Evolutionary conservation across 73 alveolate species (phyloP), one percentile per base, ranked within the genome.

Genomic region (Paramecium tetraurelia): DNA sequence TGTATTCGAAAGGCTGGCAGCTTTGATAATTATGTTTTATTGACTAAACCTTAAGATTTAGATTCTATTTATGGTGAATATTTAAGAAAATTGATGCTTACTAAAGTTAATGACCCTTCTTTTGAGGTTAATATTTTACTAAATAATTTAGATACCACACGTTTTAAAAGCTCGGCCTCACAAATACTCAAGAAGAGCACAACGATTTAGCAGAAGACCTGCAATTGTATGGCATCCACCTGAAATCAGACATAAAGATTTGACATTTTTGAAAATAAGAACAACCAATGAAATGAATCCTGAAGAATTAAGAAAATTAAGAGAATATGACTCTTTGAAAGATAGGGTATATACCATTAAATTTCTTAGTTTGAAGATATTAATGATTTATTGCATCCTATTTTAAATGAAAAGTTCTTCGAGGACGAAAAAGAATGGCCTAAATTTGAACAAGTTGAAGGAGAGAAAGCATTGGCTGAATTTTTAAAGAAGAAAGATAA

Each of bases 21-120:
- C n/a, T 89, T 89, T 20, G 94, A 89, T 72, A 89, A 89, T 43
- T 89, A 89, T 46, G 59, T 89, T 43, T 59, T 89, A 33, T 63
- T 89, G 36, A 89, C 94, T 20, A 89, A 89, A 40, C 94, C 94
- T 16, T 40, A 89, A 35, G 53, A 89, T 44, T 50, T 89, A 41
- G 94, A 89, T 71, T 89, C 94, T 70, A 50, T 89, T 44, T 89
- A 40, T 72, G 94, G 94, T 43, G 94, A 89, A 53, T 89, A 89
- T 71, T 83, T 89, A 43, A 89, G 94, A 89, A 89, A 46, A 89
- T 89, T 89, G 76, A 89, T 89, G 94, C 57, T 89, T 33, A 44
- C 75, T 14, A 89, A 48, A 35, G 14, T 89, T 21, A 89, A 89
- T 63, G 84, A 89, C n/a, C 69, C 94, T 2, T 40, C 53, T 16